Conservation (phyloP, 495 filamentous ascomycete species). For the Trichoderma orchidacearum region DNA sequence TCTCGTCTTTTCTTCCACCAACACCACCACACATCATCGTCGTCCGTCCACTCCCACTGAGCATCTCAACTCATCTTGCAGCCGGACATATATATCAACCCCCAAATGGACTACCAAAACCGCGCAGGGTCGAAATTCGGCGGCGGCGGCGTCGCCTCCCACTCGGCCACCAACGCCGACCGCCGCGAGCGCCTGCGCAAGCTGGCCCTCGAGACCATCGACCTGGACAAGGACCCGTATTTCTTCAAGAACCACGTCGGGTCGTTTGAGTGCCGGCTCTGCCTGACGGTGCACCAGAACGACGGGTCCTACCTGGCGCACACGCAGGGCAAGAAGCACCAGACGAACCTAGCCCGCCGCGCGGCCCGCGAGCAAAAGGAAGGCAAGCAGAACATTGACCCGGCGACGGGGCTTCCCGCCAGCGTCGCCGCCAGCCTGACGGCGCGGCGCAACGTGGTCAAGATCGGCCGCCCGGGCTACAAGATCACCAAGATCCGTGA, state of each 20-base stretch:
- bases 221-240: conserved; percentile 98
- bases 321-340: conserved; percentile 97
- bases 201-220: conserved; percentile 95
- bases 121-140: conserved; percentile 97
- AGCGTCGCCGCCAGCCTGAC: conserved; percentile 47
- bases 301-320: conserved; percentile 98
- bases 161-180: conserved; percentile 89
- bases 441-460: conserved; percentile 78
- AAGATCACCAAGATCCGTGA: conserved; percentile 95
- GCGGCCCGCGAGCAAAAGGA: conserved; percentile 90
- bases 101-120: conserved; percentile 59
- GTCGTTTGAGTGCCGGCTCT: conserved; percentile 95
- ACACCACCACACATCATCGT: background rate
- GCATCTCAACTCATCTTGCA: background rate
- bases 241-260: conserved; percentile 99
- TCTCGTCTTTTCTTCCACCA: background rate
- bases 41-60: background rate
- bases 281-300: conserved; percentile 98
- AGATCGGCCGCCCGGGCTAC: conserved; percentile 94
- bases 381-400: conserved; percentile 55
- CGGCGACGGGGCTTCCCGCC: conserved; percentile 58
- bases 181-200: conserved; percentile 93
- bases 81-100: background rate
- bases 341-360: conserved; percentile 95
- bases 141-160: conserved; percentile 89